Evolutionary conservation across 352 stramenopile genomes (phyloP).

Genomic region (Plasmopara halstedii): DNA sequence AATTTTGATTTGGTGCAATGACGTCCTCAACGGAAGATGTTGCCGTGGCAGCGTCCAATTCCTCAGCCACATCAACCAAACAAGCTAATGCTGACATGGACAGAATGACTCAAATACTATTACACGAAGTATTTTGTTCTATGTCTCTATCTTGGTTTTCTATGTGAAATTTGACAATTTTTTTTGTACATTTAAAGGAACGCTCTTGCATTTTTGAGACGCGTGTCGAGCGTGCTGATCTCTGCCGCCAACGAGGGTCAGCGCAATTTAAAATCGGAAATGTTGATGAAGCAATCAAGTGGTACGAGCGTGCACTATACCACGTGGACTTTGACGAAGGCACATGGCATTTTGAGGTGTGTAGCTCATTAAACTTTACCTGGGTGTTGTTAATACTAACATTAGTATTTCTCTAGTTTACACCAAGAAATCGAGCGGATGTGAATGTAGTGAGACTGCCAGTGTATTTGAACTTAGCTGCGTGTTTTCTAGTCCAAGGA

Average conservation of each 20-base stretch:
- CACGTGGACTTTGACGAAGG: slow-evolving; percentile 83
- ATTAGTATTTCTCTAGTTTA: slow-evolving; percentile 30
- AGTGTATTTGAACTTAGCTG: slow-evolving; percentile 76
- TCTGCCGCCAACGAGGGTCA: slow-evolving; percentile 63
- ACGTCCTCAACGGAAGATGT: too few relatives aligned
- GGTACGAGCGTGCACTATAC: slow-evolving; percentile 70
- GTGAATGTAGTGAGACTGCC: slow-evolving; percentile 67
- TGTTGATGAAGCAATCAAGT: slow-evolving; percentile 37
- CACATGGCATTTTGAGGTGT: slow-evolving; percentile 81
- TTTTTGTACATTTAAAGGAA: too few relatives aligned
- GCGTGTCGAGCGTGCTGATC: slow-evolving; percentile 51
- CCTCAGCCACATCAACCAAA: too few relatives aligned
- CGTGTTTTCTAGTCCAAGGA: slow-evolving; percentile 52
- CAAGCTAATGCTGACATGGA: too few relatives aligned
- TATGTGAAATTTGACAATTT: too few relatives aligned
- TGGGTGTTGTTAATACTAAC: background rate
- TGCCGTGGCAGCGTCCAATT: too few relatives aligned
- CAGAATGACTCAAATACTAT: too few relatives aligned
- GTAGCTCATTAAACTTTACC: background rate
- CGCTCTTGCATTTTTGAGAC: slow-evolving; percentile 82
- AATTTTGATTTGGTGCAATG: too few relatives aligned
- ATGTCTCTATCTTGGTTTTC: too few relatives aligned
- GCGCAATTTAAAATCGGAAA: slow-evolving; percentile 47
- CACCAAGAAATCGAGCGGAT: slow-evolving; percentile 57
- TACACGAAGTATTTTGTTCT: too few relatives aligned